Conservation (phyloP, 257 asterid genomes). For the Craterostigma plantagineum region DNA sequence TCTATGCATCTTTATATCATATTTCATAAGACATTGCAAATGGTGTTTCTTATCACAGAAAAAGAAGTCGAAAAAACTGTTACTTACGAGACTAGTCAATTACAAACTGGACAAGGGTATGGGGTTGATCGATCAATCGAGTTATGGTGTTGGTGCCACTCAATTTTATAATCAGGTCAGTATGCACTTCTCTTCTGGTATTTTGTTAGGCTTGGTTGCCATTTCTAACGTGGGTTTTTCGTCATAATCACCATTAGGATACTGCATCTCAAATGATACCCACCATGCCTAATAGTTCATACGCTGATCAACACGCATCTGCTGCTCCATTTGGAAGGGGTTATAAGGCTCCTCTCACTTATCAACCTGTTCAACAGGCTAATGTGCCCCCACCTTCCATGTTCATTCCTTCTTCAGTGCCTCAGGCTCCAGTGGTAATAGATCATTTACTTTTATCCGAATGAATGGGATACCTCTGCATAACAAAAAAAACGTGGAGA, state of each 20-base stretch:
- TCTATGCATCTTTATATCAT: no score
- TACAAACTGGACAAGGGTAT: conserved; percentile 29
- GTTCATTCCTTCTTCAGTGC: conserved; percentile 58
- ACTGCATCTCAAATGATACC: conserved; percentile 26
- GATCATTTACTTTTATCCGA: no score
- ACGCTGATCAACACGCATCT: conserved; percentile 48
- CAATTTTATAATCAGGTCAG: conserved; percentile 46
- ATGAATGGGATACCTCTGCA: no score
- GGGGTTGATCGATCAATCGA: conserved; percentile 23
- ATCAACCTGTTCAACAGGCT: conserved; percentile 41
- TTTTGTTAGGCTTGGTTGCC: conserved; percentile 5
- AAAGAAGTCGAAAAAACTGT: conserved; percentile 26
- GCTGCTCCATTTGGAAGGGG: conserved; percentile 21
- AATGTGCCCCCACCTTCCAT: conserved; percentile 36
- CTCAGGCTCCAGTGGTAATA: conserved; percentile 39
- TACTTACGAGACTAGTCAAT: conserved; percentile 25
- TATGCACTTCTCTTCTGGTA: conserved; percentile 2
- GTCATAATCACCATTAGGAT: conserved; percentile 26
- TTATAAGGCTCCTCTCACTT: conserved; percentile 34
- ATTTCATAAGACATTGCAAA: neutral
- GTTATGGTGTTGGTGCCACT: conserved; percentile 39
- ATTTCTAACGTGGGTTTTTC: neutral
- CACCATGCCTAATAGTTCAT: conserved; percentile 34
- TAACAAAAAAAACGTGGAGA: no score
- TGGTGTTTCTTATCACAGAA: conserved; percentile 23